These are phyloP conservation scores for Lachnellula arida DNA, from an alignment of 2,329 filamentous ascomycete species.

Conservation along the genomic window DNA sequence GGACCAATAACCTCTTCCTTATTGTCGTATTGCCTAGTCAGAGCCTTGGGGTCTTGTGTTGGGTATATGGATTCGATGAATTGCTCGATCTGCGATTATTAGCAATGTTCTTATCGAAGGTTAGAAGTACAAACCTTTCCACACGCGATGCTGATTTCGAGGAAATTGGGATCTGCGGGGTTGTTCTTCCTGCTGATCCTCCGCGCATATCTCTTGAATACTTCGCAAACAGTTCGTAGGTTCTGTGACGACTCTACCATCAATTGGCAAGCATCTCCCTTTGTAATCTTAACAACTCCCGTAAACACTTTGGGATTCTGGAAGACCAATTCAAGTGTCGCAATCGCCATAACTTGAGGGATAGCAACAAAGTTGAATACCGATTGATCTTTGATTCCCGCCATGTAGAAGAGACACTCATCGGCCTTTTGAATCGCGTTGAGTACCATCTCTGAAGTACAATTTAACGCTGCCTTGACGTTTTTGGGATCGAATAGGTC, in stretches of 20 bases:
- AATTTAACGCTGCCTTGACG: slow-evolving; percentile 71
- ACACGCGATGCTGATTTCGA: slow-evolving; percentile 86
- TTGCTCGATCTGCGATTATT: slow-evolving; percentile 68
- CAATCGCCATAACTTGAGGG: slow-evolving; percentile 95
- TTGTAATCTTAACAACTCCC: slow-evolving; percentile 91
- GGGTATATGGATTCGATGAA: slow-evolving; percentile 95
- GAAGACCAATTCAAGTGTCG: slow-evolving; percentile 87
- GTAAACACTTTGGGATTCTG: slow-evolving; percentile 83
- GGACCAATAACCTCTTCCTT: slow-evolving; percentile 31
- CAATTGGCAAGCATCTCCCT: slow-evolving; percentile 84
- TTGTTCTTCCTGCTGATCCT: slow-evolving; percentile 92
- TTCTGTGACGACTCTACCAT: slow-evolving; percentile 96
- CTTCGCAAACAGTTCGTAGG: slow-evolving; percentile 70
- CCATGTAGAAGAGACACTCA: slow-evolving; percentile 97
- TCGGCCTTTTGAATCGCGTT: slow-evolving; percentile 82
- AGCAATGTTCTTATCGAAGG: not conserved
- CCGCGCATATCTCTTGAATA: slow-evolving; percentile 73
- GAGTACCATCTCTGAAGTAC: slow-evolving; percentile 90
- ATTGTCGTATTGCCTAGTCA: slow-evolving; percentile 36
- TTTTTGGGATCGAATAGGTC: slow-evolving; percentile 84
- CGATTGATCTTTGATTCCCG: slow-evolving; percentile 88
- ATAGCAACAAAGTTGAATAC: slow-evolving; percentile 99
- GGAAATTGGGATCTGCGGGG: slow-evolving; percentile 84
- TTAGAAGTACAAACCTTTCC: slow-evolving; percentile 58
- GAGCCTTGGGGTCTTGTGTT: slow-evolving; percentile 64